Evolutionary conservation across 2,329 filamentous ascomycete species (phyloP), one percentile per base, ranked within the genome.

Genomic region (Paecilomyces sp.): DNA sequence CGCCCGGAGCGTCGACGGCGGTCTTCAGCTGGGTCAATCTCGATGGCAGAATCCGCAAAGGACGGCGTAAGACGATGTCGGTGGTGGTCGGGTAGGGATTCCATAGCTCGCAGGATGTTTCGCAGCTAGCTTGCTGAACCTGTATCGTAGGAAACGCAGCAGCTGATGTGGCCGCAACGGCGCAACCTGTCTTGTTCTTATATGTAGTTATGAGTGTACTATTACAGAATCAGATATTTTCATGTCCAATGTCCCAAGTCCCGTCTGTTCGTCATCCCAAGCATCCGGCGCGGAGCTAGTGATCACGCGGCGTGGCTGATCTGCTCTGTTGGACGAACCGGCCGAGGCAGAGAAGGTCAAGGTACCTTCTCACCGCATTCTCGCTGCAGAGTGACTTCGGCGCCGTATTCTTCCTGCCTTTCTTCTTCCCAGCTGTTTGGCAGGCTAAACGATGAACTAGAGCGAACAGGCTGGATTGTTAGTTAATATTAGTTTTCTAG

Each of bases 1-100:
- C 56, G 22, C 55, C 58, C 13, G 58, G 58, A 50, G 57, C 56
- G 31, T 2, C 47, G 36, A 13, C 18, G 54, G 18, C 54, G 24
- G 25, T 55, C 28, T 30, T 57, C 56, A 25, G 41, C 25, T 28
- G 22, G 55, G 34, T 67, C 63, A 56, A 71, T 60, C 54, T 67
- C 63, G 63, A 70, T 67, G 57, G 68, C 63, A 57, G 63, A 65
- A 61, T 68, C 66, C 59, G 68, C 60, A 61, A 68, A 66, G 58
- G 68, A 61, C 11, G 57, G 57, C 22, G 62, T 60, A 30, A 65
- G 31, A 34, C 56, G 59, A 24, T 58, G 57, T 31, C 18, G 54
- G 6, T 18, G 54, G 53, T 41, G 34, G 22, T 24, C 56, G 13
- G 25, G 54, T 41, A 47, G 53, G 52, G 57, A 51, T 31, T 58